phyloP scores from a whole-genome alignment of 441 rosid genomes.

The Breynia disticha region DNA sequence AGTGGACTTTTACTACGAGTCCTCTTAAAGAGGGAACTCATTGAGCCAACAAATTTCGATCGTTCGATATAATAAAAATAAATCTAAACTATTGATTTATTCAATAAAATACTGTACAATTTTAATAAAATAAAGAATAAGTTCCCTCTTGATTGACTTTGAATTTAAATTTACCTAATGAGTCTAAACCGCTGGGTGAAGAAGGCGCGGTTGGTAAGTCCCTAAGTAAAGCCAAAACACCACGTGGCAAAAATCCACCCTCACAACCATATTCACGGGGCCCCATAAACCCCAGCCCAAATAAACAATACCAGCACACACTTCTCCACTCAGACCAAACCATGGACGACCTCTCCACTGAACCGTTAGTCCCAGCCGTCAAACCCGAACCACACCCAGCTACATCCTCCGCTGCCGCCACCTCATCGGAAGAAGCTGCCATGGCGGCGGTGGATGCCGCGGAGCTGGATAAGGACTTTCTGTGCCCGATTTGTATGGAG shows the following conservation, averaged over 20 bases:
- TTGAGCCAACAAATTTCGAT: no score
- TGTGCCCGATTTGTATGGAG: slow-evolving; percentile 98
- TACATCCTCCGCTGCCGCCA: slow-evolving; percentile 14
- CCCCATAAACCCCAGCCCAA: slow-evolving; percentile 9
- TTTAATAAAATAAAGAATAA: no score
- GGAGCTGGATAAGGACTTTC: slow-evolving; percentile 69
- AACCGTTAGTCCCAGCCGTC: slow-evolving; percentile 73
- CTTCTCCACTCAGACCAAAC: background rate
- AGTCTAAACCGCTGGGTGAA: no score
- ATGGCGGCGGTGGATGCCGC: slow-evolving; percentile 20
- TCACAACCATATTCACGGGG: slow-evolving; percentile 8
- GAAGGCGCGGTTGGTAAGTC: no score
- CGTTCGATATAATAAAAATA: no score
- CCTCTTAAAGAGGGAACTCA: no score
- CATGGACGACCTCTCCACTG: slow-evolving; percentile 66
- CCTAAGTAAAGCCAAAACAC: no score
- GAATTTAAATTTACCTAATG: no score
- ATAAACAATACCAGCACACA: background rate
- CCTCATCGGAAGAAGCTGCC: slow-evolving; percentile 22
- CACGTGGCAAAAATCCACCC: slow-evolving; percentile 23
- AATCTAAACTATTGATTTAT: no score
- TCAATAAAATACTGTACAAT: no score
- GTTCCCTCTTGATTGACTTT: no score
- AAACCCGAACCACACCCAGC: slow-evolving; percentile 45
- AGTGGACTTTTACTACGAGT: no score